Conservation (phyloP, 176 grass and related monocot genomes). For the Bolboschoenus planiculmis region DNA sequence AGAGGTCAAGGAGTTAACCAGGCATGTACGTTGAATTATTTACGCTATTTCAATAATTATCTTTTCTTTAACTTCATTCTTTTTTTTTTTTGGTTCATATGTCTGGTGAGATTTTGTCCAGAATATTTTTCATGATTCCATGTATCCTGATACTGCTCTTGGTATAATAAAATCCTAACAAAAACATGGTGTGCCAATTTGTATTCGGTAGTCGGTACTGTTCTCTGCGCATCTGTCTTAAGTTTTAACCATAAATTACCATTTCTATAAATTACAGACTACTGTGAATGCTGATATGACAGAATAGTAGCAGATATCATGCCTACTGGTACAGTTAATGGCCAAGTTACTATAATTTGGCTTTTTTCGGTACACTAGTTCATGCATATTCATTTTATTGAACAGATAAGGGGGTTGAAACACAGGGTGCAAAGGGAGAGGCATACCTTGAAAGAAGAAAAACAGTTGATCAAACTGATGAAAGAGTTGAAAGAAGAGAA, state of each 20-base stretch:
- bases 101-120: neutral
- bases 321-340: neutral
- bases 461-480: neutral
- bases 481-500: neutral
- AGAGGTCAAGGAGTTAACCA: neutral
- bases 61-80: neutral
- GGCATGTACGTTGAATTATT: neutral
- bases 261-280: no score
- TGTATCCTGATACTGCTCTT: neutral
- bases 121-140: neutral
- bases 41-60: neutral
- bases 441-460: neutral
- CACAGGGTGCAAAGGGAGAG: neutral
- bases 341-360: neutral
- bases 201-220: neutral
- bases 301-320: neutral
- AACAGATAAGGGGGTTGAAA: neutral
- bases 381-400: neutral
- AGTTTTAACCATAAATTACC: no score
- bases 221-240: neutral
- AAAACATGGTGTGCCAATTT: neutral
- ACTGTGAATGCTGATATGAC: neutral
- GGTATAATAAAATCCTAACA: neutral
- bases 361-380: neutral
- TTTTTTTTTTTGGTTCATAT: neutral